phyloP scores from a whole-genome alignment of 1,284 basidiomycete genomes.

The Papiliotrema flavescens region DNA sequence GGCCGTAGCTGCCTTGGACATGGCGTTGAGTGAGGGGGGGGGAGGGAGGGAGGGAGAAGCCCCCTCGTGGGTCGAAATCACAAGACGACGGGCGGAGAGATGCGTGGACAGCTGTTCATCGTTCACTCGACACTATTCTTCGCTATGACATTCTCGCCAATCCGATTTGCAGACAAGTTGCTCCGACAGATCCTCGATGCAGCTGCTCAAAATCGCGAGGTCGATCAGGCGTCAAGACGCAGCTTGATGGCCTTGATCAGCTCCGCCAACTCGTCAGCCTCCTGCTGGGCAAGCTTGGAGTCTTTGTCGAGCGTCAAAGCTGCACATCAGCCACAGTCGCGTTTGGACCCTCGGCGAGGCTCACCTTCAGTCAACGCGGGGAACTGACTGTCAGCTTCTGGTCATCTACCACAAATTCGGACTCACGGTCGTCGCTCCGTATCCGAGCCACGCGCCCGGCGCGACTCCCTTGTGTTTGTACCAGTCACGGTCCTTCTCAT shows the following conservation, averaged over 20 bases:
- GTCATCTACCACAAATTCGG: background rate
- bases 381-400: constrained; percentile 44
- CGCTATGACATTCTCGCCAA: too few species aligned
- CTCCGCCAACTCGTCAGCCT: constrained; percentile 60
- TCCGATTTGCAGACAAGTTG: too few species aligned
- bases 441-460: constrained; percentile 85
- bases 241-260: constrained; percentile 59
- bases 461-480: constrained; percentile 81
- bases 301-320: constrained; percentile 69
- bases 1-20: too few species aligned
- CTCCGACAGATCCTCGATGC: too few species aligned
- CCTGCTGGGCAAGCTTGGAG: constrained; percentile 58
- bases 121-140: too few species aligned
- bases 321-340: constrained; percentile 4
- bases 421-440: constrained; percentile 59
- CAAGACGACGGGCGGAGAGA: too few species aligned
- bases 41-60: too few species aligned
- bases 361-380: constrained; percentile 69
- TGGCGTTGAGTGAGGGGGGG: too few species aligned
- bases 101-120: too few species aligned
- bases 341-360: background rate
- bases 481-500: constrained; percentile 67
- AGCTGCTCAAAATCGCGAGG: too few species aligned
- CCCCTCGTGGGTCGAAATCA: too few species aligned
- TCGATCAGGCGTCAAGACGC: constrained; percentile 34